Percentiles rank a stretch among this genome's conserved stretches.
phyloP scores from a whole-genome alignment of 1,284 basidiomycete genomes.

The Termitomyces sp. region DNA sequence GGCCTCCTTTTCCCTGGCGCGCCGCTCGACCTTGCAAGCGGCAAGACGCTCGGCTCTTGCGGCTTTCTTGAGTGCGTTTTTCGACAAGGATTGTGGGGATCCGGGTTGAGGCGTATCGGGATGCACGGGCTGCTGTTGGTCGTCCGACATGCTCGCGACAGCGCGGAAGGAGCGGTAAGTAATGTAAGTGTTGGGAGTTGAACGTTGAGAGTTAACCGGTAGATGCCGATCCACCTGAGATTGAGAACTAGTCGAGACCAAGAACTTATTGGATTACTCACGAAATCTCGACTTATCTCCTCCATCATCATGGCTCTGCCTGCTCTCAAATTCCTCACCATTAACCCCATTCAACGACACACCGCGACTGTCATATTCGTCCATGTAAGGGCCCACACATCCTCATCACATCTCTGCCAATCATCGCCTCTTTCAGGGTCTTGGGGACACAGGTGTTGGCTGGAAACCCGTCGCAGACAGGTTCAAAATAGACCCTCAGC shows the following conservation, averaged over 20 bases:
- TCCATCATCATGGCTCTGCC: conserved; percentile 22
- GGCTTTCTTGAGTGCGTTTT: conserved; percentile 77
- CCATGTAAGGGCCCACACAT: conserved; percentile 55
- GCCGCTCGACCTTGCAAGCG: conserved; percentile 69
- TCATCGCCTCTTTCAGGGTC: conserved; percentile 40
- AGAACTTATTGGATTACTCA: conserved; percentile 10
- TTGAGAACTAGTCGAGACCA: conserved; percentile 22
- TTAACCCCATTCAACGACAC: conserved; percentile 58
- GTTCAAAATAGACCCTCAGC: conserved; percentile 38
- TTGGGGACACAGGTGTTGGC: conserved; percentile 72
- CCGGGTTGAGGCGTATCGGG: conserved; percentile 3
- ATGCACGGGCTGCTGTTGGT: conserved; percentile 8
- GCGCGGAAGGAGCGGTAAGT: not conserved
- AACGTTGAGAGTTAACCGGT: conserved; percentile 23
- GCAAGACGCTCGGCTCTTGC: conserved; percentile 63
- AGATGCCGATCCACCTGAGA: conserved; percentile 34
- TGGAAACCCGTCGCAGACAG: conserved; percentile 77
- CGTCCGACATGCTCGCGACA: conserved; percentile 9
- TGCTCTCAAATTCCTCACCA: conserved; percentile 42
- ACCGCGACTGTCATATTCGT: conserved; percentile 86
- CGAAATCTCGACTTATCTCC: conserved; percentile 15
- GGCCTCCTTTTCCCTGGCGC: conserved; percentile 69
- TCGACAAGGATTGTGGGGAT: conserved; percentile 47
- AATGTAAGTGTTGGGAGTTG: not conserved
- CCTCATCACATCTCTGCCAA: not conserved